Evolutionary conservation across 164 flowering plant genomes (phyloP).

Genomic region (Sedum album): DNA sequence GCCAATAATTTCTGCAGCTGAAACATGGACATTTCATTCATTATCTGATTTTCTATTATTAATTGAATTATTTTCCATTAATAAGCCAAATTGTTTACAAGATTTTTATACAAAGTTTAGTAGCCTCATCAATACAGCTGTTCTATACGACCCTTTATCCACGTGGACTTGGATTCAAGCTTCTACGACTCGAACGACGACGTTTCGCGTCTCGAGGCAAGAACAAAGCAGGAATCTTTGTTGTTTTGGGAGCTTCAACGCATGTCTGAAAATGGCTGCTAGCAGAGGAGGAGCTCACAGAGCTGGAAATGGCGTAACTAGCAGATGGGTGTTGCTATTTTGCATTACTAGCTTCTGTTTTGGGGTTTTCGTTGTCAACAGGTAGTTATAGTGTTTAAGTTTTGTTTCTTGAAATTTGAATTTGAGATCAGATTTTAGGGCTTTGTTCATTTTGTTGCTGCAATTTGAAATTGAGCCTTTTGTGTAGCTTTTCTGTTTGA

Average conservation of each 20-base stretch:
- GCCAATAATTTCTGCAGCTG: too few relatives aligned
- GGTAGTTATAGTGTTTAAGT: slow-evolving; percentile 25
- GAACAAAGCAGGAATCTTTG: not conserved
- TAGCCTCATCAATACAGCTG: not conserved
- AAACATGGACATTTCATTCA: too few relatives aligned
- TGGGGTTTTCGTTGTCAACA: slow-evolving; percentile 60
- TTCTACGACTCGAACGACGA: not conserved
- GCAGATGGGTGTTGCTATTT: slow-evolving; percentile 56
- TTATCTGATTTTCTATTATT: too few relatives aligned
- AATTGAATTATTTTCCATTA: too few relatives aligned
- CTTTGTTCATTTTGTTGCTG: not conserved
- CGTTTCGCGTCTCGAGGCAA: not conserved
- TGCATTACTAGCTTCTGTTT: slow-evolving; percentile 76
- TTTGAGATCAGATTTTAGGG: slow-evolving; percentile 14
- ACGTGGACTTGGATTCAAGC: not conserved
- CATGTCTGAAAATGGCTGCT: slow-evolving; percentile 1
- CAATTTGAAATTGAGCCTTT: too few relatives aligned
- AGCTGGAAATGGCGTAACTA: slow-evolving; percentile 44
- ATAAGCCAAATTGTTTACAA: too few relatives aligned
- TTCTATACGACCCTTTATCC: not conserved
- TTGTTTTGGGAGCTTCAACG: not conserved
- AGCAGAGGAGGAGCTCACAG: slow-evolving; percentile 21
- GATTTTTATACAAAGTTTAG: too few relatives aligned
- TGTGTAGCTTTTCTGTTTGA: not conserved
- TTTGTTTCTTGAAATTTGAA: slow-evolving; percentile 3